Percentiles rank a stretch among this genome's conserved stretches.
These are phyloP conservation scores for Larix sibirica DNA, from an alignment of 83 land plant species.

Conservation along the genomic window DNA sequence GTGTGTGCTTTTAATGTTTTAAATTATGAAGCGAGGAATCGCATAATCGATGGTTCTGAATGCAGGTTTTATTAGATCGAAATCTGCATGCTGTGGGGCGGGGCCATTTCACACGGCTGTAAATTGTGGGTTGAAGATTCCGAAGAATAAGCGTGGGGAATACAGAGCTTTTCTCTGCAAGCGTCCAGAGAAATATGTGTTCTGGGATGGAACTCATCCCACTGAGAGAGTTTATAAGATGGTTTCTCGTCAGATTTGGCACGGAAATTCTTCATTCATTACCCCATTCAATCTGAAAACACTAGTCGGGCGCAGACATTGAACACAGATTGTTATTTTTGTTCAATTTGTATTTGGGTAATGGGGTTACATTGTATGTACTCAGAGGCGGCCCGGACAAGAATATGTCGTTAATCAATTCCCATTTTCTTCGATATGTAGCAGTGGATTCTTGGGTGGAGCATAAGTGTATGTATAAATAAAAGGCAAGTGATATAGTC, in stretches of 20 bases:
- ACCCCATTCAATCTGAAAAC: neutral
- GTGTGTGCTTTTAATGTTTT: neutral
- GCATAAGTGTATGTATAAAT: too few relatives aligned
- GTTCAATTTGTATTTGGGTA: too few relatives aligned
- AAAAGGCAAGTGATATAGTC: too few relatives aligned
- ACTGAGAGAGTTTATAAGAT: neutral
- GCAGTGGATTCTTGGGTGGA: too few relatives aligned
- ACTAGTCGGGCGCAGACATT: neutral
- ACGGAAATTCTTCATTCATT: neutral
- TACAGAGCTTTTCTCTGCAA: neutral
- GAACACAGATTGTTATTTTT: too few relatives aligned
- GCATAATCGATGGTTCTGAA: neutral
- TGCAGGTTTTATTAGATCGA: neutral
- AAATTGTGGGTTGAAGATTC: neutral
- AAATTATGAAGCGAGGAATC: neutral
- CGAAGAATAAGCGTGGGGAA: neutral
- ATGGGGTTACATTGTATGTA: too few relatives aligned
- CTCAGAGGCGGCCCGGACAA: too few relatives aligned
- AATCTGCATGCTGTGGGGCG: neutral
- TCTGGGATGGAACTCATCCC: slow-evolving; percentile 8
- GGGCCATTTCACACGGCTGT: neutral
- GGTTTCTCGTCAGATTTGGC: neutral
- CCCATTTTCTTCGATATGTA: too few relatives aligned
- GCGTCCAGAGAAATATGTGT: neutral
- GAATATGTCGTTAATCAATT: too few relatives aligned